Conservation (phyloP, 78 protist genomes). For the Goniomonas avonlea region DNA sequence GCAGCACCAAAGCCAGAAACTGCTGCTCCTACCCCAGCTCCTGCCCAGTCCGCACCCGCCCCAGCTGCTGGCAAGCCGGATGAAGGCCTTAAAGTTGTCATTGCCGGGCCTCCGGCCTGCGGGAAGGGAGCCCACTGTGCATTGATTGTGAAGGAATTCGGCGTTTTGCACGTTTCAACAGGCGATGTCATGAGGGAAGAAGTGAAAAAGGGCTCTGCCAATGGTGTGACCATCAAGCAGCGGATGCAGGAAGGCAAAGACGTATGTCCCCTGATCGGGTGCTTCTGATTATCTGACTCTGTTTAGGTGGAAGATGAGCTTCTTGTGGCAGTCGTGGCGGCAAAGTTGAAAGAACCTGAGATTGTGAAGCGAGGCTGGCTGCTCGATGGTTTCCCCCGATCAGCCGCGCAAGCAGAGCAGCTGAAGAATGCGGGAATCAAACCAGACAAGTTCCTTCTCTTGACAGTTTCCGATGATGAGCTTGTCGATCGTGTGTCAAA, state of each 20-base stretch:
- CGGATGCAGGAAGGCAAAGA: background rate
- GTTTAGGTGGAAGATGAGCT: constrained; percentile 51
- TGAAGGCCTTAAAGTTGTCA: constrained; percentile 30
- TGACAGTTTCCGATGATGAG: constrained; percentile 30
- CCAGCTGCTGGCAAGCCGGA: no score
- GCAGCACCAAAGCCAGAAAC: no score
- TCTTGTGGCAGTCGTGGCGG: constrained; percentile 25
- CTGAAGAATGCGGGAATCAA: background rate
- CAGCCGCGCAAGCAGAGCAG: constrained; percentile 13
- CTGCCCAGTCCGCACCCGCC: no score
- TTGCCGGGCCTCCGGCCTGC: constrained; percentile 53
- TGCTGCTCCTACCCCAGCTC: no score
- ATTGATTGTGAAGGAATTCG: constrained; percentile 21
- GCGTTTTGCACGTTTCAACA: constrained; percentile 50
- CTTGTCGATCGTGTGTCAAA: constrained; percentile 37
- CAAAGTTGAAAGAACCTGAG: constrained; percentile 19
- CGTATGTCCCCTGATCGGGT: background rate
- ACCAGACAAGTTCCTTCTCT: constrained; percentile 16
- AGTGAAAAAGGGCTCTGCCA: background rate
- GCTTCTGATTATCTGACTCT: background rate
- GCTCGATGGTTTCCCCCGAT: constrained; percentile 70
- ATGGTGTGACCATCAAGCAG: background rate
- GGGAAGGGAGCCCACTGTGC: constrained; percentile 59
- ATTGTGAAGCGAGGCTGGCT: constrained; percentile 44
- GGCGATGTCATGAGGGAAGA: constrained; percentile 51